Evolutionary conservation across 1,284 basidiomycete genomes (phyloP), one percentile per base, ranked within the genome.

Genomic region (Tremellales sp.): DNA sequence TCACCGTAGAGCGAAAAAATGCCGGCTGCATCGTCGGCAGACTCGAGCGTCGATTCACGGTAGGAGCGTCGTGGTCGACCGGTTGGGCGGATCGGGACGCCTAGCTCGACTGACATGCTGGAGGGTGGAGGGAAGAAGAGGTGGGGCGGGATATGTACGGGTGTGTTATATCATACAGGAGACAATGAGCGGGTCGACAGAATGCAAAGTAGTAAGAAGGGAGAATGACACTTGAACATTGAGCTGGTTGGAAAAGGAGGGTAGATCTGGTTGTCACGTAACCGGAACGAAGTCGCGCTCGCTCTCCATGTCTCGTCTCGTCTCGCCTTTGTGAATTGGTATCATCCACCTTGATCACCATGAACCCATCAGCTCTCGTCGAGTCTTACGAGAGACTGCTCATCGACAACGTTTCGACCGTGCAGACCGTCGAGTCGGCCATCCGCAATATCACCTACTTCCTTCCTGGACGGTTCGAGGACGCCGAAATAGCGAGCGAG

Each of bases 401-500:
- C 48, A 75, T 92, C 58, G 80, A 83, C 51, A 91, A 93, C 73
- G 82, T 86, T 27, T 82, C 84, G 8, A 83, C 87, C 13, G 87
- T 97, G 49, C 85, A 85, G 16, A 83, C 86, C 12, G 77, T 95
- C 56, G 92, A 97, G 73, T 89, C 86, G 28, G 84, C 86, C 10
- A 74, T 97, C 54, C 79, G 90, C 50, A 92, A 88, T 51, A 75
- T 95, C 57, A 93, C 90, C 31, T 97, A 91, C 87, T 85, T 97
- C 59, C 78, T 97, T 21, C 92, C 93, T 18, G 93, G 92, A 54
- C 81, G 92, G 53, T 97, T 97, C 80, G 90, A 91, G 70, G 93
- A 97, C 78, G 89, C 92, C 45, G 93, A 97, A 71, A 77, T 97
- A 48, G 88, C 86, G 46, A 90, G 87, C 29, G 91, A 93, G 79